Evolutionary conservation across 225 moss, liverwort and hornwort species (phyloP), one percentile per base, ranked within the genome.

Genomic region (Climacium dendroides): DNA sequence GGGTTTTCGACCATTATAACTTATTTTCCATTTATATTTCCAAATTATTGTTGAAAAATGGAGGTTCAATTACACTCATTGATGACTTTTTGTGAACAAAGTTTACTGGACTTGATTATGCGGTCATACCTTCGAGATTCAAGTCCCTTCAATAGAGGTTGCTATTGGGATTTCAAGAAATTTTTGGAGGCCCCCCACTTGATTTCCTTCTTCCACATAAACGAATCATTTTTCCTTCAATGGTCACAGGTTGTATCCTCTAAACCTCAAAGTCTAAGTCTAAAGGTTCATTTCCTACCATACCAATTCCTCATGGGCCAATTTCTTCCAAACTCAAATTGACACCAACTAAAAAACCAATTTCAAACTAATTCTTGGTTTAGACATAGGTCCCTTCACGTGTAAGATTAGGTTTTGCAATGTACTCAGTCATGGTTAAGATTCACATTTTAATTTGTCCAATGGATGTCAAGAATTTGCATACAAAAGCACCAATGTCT

Each of bases 341-440:
- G 29, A 45, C 10, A 72, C 3, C 0, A 0, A 1, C 6, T 4
- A 13, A 18, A 41, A 29, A 29, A 1, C 4, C 16, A 72, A 45
- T 45, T 72, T 72, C 6, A 45, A 29, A 29, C 0, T 17, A 0
- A 29, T 73, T 6, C 4, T 29, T 47, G 7, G 2, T 47, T 47
- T 0, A 10, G 0, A 6, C 1, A 2, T 1, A 45, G 2, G 17
- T 2, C 0, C 28, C 9, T 45, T 45, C 11, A 2, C 1, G 2
- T 3, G 15, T 29, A 29, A 4, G 1, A 3, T 45, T 0, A 45
- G 10, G 29, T 29, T 45, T 45, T 0, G 1, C 0, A 29, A 0
- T 1, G 0, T 71, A 71, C 15, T 17, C 1, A 17, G 0, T 45
- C 45, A 43, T 16, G 3, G 9, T 29, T 0, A 0, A 1, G 16